Conservation (phyloP, 768 basidiomycete genomes). For the Gautieria morchelliformis region DNA sequence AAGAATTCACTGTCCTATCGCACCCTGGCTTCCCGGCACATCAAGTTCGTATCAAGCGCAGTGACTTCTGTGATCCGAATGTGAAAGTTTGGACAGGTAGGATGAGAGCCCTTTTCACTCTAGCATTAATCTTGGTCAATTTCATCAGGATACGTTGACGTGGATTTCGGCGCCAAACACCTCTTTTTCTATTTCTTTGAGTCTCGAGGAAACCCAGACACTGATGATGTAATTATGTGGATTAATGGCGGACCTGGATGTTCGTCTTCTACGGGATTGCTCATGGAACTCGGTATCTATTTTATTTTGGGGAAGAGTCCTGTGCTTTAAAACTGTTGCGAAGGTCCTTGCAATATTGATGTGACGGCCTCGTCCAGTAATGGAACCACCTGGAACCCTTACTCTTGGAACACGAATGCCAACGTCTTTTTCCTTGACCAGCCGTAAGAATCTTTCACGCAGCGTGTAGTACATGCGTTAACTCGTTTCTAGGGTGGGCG, state of each 20-base stretch:
- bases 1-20: conserved; percentile 11
- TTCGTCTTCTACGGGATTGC: conserved; percentile 47
- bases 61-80: conserved; percentile 33
- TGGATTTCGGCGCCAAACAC: conserved; percentile 50
- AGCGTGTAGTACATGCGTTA: background rate
- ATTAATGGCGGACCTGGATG: conserved; percentile 47
- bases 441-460: conserved; percentile 30
- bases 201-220: conserved; percentile 46
- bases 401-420: conserved; percentile 56
- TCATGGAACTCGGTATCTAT: conserved; percentile 53
- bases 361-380: conserved; percentile 27
- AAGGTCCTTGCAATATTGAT: conserved; percentile 60
- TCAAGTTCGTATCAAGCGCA: conserved; percentile 29
- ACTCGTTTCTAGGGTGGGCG: conserved; percentile 32
- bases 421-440: conserved; percentile 71
- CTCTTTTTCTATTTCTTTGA: conserved; percentile 74
- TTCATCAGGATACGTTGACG: conserved; percentile 63
- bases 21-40: conserved; percentile 19
- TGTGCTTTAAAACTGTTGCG: conserved; percentile 12
- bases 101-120: background rate
- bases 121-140: conserved; percentile 2
- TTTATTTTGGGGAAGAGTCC: background rate
- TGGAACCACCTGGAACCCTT: conserved; percentile 53
- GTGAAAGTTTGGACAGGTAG: conserved; percentile 16
- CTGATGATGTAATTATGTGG: conserved; percentile 31